A percentile compares a stretch with the other conserved stretches of the same genome.
phyloP scores from a whole-genome alignment of 805 yeast species.

The Allodekkera sacchari region DNA sequence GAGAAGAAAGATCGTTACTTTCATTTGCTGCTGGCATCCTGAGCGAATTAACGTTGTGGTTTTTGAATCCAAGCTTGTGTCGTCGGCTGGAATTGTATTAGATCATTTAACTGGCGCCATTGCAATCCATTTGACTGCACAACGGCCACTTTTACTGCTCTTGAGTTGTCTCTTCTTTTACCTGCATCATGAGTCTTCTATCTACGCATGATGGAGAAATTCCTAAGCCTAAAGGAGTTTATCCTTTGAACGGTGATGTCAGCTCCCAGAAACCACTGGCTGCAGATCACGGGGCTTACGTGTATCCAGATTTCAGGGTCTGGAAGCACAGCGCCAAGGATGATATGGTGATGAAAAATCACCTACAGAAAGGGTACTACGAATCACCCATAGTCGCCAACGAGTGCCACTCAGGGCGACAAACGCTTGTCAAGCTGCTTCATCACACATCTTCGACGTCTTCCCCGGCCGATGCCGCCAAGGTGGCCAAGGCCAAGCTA shows the following conservation, averaged over 20 bases:
- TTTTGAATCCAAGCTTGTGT: too few species aligned
- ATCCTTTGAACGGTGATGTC: conserved; percentile 21
- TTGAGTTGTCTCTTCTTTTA: conserved; percentile 1
- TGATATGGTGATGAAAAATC: conserved; percentile 41
- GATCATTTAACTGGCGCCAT: too few species aligned
- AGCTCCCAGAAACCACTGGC: neutral
- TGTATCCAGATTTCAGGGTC: conserved; percentile 64
- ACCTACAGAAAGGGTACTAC: conserved; percentile 62
- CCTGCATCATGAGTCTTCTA: too few species aligned
- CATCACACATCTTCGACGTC: conserved; percentile 2
- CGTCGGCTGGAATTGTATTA: too few species aligned
- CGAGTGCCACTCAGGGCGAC: conserved; percentile 66
- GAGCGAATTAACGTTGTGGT: too few species aligned
- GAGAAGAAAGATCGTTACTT: too few species aligned
- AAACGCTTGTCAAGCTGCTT: conserved; percentile 34
- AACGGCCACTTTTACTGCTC: neutral
- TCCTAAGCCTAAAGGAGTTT: conserved; percentile 22
- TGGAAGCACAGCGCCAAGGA: conserved; percentile 59
- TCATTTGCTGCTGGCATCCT: too few species aligned
- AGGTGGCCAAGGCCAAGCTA: conserved; percentile 16
- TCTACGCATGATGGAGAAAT: conserved; percentile 20
- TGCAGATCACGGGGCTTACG: conserved; percentile 2
- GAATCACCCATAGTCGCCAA: conserved; percentile 55
- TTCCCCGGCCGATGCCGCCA: conserved; percentile 6
- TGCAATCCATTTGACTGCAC: too few species aligned